A percentile compares a stretch with the other conserved stretches of the same genome.
These are phyloP conservation scores for Xylaria nigripes DNA, from an alignment of 495 filamentous ascomycete genomes.

Conservation along the genomic window DNA sequence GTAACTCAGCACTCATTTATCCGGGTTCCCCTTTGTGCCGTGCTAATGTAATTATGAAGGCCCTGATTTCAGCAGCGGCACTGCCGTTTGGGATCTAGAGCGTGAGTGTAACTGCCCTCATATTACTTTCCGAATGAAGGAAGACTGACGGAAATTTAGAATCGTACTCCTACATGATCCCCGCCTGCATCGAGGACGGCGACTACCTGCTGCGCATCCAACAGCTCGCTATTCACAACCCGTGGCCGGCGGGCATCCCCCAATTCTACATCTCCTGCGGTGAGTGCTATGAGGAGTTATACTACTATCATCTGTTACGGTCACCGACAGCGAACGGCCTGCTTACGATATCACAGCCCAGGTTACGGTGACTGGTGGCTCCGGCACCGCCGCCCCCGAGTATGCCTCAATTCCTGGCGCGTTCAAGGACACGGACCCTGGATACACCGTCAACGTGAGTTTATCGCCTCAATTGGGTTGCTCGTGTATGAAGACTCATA, in stretches of 20 bases:
- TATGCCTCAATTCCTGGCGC: constrained; percentile 43
- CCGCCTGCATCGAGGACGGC: constrained; percentile 37
- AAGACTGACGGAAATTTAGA: constrained; percentile 9
- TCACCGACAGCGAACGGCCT: not conserved
- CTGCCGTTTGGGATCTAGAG: constrained; percentile 17
- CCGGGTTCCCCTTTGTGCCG: not conserved
- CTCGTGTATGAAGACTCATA: not conserved
- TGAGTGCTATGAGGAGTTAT: not conserved
- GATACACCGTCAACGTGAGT: constrained; percentile 31
- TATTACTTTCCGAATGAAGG: not conserved
- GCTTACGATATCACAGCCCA: constrained; percentile 12
- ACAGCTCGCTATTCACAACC: constrained; percentile 46
- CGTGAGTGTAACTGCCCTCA: constrained; percentile 10
- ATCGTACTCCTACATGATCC: constrained; percentile 40
- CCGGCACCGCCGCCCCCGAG: constrained; percentile 27
- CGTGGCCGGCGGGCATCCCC: constrained; percentile 28
- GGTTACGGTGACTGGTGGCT: constrained; percentile 24
- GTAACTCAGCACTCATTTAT: constrained; percentile 11
- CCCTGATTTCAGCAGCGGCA: constrained; percentile 22
- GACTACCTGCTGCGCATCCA: constrained; percentile 50
- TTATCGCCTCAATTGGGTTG: not conserved
- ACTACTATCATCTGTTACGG: not conserved
- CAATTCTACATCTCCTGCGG: constrained; percentile 25
- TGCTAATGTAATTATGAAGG: not conserved
- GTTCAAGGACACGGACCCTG: constrained; percentile 40